A percentile compares a stretch with the other conserved stretches of the same genome.
Conservation (phyloP, 192 early-diverging fungal species). For the Helicostylum pulchrum region DNA sequence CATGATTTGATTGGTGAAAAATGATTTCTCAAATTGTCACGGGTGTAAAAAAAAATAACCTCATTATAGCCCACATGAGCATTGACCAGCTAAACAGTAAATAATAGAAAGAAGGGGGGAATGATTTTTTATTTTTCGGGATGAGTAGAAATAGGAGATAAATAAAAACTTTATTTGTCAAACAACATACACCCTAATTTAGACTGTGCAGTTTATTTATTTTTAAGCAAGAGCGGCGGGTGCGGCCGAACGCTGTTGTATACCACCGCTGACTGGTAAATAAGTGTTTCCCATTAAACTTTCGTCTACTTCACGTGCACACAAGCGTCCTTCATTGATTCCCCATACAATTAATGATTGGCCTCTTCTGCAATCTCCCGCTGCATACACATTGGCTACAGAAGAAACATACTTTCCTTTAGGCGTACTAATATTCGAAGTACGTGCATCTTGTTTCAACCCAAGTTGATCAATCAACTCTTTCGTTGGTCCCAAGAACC, state of each 20-base stretch:
- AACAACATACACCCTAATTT: too few relatives aligned
- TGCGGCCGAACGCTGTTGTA: conserved; percentile 53
- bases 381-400: conserved; percentile 85
- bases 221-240: background rate
- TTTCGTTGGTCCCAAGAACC: conserved; percentile 89
- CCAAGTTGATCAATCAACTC: conserved; percentile 74
- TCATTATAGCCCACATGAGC: too few relatives aligned
- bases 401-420: conserved; percentile 76
- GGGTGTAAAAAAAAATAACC: too few relatives aligned
- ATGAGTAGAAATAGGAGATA: too few relatives aligned
- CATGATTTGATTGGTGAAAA: too few relatives aligned
- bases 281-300: conserved; percentile 77
- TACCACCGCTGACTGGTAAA: conserved; percentile 86
- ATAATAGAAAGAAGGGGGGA: too few relatives aligned
- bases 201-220: too few relatives aligned
- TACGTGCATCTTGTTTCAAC: conserved; percentile 69
- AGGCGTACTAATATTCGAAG: conserved; percentile 77
- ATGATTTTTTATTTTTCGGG: too few relatives aligned
- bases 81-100: too few relatives aligned
- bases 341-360: conserved; percentile 97
- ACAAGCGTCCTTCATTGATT: conserved; percentile 96
- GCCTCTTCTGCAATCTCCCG: conserved; percentile 96
- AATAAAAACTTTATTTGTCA: too few relatives aligned
- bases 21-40: too few relatives aligned
- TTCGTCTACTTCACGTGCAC: conserved; percentile 89